These are phyloP conservation scores for Neurospora sp. DNA, from an alignment of 495 filamentous ascomycete genomes.

Conservation along the genomic window DNA sequence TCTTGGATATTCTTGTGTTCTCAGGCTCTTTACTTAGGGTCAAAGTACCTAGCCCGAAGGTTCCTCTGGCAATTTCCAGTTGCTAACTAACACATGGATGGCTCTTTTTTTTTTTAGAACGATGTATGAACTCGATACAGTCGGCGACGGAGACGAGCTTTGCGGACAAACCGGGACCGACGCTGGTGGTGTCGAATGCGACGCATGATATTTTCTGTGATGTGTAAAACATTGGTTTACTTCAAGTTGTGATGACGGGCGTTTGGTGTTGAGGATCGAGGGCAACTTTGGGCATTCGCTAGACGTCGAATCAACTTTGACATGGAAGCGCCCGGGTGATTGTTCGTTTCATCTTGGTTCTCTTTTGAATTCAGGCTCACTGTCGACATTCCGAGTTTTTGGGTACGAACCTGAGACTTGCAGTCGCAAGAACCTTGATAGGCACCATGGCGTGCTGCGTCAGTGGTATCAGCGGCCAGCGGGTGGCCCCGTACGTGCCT, in stretches of 20 bases:
- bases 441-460: not conserved
- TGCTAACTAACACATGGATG: not conserved
- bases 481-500: not conserved
- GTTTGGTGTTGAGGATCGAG: not conserved
- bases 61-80: not conserved
- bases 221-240: not conserved
- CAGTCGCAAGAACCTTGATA: not conserved
- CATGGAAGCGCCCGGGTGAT: not conserved
- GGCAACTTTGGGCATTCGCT: not conserved
- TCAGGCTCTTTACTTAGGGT: not conserved
- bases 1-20: not conserved
- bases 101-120: constrained; percentile 7
- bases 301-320: not conserved
- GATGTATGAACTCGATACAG: constrained; percentile 18
- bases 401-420: not conserved
- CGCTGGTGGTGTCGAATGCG: not conserved
- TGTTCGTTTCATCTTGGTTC: not conserved
- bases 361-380: not conserved
- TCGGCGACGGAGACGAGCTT: constrained; percentile 18
- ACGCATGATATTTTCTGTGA: not conserved
- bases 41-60: not conserved
- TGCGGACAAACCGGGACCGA: not conserved
- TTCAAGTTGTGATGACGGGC: not conserved
- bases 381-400: not conserved
- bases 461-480: not conserved